These are phyloP conservation scores for Maudiozyma turicensis DNA, from an alignment of 805 yeast species.

Conservation along the genomic window DNA sequence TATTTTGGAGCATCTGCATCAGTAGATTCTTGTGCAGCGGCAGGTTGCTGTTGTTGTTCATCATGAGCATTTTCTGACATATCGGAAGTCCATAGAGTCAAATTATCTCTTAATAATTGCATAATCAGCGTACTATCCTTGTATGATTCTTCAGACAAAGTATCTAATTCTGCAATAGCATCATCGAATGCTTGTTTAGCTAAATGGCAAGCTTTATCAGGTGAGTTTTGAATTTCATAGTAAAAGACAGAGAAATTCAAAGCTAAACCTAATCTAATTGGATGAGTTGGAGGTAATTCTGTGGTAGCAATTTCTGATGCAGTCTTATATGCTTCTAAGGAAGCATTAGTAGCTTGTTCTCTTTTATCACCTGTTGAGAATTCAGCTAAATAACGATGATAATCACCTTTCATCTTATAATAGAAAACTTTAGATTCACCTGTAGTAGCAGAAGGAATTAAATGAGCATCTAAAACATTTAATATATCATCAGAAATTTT, in stretches of 20 bases:
- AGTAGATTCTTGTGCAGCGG: conserved; percentile 13
- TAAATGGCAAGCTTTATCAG: conserved; percentile 97
- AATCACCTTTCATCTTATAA: conserved; percentile 99
- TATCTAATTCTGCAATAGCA: conserved; percentile 97
- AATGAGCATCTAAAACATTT: conserved; percentile 75
- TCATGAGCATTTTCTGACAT: conserved; percentile 72
- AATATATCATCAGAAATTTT: conserved; percentile 92
- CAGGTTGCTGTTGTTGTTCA: conserved; percentile 19
- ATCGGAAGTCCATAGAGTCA: conserved; percentile 95
- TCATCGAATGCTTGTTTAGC: conserved; percentile 99
- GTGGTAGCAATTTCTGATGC: conserved; percentile 97
- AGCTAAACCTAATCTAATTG: conserved; percentile 95
- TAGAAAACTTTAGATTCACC: conserved; percentile 98
- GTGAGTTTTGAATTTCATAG: conserved; percentile 95
- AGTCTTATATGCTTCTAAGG: conserved; percentile 87
- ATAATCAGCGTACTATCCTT: conserved; percentile 96
- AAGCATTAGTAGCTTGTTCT: conserved; percentile 83
- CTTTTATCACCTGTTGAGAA: conserved; percentile 87
- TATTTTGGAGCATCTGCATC: conserved; percentile 23
- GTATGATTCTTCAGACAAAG: conserved; percentile 95
- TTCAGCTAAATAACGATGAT: conserved; percentile 98
- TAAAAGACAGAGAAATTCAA: conserved; percentile 95
- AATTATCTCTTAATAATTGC: conserved; percentile 97
- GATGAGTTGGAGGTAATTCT: conserved; percentile 96
- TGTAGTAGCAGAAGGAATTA: conserved; percentile 87